Evolutionary conservation across 108 stramenopile species (phyloP).

Genomic region (Ochromonas danica): DNA sequence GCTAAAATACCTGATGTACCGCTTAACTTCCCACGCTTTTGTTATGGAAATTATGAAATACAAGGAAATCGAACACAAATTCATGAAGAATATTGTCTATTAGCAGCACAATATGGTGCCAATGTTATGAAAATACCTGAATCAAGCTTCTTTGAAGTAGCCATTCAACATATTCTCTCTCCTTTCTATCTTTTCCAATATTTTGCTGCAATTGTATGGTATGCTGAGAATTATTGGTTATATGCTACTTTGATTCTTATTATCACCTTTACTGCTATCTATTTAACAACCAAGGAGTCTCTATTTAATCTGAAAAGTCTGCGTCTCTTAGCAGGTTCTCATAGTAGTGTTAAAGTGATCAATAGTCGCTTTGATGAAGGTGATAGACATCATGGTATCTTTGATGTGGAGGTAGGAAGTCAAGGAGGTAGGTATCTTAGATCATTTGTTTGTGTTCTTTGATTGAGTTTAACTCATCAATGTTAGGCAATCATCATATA

Average conservation of each 20-base stretch:
- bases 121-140: constrained; percentile 31
- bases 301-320: constrained; percentile 5
- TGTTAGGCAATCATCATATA: neutral
- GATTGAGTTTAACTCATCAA: too few relatives aligned
- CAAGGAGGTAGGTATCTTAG: too few relatives aligned
- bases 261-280: constrained; percentile 5
- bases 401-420: too few relatives aligned
- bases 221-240: constrained; percentile 11
- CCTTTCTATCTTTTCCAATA: constrained; percentile 37
- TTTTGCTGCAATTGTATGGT: constrained; percentile 29
- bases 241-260: constrained; percentile 19
- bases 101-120: constrained; percentile 1
- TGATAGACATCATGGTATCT: too few relatives aligned
- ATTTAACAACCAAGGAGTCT: constrained; percentile 5
- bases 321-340: constrained; percentile 12
- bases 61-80: neutral
- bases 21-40: constrained; percentile 1
- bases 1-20: constrained; percentile 5
- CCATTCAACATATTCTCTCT: neutral
- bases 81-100: neutral
- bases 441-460: too few relatives aligned
- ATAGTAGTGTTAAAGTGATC: neutral
- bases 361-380: neutral
- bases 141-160: constrained; percentile 11
- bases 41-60: neutral